phyloP scores from a whole-genome alignment of 345 rosid species.

The Arabis hirsuta region DNA sequence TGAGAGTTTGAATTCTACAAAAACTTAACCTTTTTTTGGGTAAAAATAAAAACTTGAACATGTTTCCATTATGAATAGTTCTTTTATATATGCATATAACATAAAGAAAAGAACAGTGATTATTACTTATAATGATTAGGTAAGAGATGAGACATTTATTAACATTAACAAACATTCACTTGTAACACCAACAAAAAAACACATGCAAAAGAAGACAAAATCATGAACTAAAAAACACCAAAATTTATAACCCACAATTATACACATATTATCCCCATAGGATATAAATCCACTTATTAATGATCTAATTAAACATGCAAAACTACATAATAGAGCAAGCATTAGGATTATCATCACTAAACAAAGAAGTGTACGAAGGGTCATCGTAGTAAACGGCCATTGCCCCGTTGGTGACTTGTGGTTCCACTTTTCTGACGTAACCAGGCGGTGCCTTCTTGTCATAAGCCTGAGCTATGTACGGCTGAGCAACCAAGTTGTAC shows the following conservation, averaged over 20 bases:
- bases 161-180: constrained; percentile 25
- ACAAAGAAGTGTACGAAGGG: constrained; percentile 59
- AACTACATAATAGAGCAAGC: constrained; percentile 85
- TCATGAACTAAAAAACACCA: constrained; percentile 24
- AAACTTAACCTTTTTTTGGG: too few species aligned
- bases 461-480: constrained; percentile 70
- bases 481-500: constrained; percentile 86
- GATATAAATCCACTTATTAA: not conserved
- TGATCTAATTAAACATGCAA: not conserved
- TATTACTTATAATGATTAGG: constrained; percentile 19
- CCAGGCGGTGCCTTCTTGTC: constrained; percentile 99
- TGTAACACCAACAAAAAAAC: constrained; percentile 20
- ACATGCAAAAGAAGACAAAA: constrained; percentile 40
- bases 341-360: constrained; percentile 94
- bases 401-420: constrained; percentile 43
- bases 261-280: not conserved
- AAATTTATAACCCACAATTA: constrained; percentile 12
- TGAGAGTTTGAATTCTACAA: not conserved
- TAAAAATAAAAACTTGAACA: not conserved
- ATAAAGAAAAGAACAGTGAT: not conserved
- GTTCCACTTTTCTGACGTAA: constrained; percentile 76
- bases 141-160: not conserved
- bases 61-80: not conserved
- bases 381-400: constrained; percentile 57
- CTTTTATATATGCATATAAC: not conserved